Percentiles rank a stretch among this genome's conserved stretches.
Evolutionary conservation across 2,329 filamentous ascomycete species (phyloP).

Genomic region (Aspergillus viridinutans): DNA sequence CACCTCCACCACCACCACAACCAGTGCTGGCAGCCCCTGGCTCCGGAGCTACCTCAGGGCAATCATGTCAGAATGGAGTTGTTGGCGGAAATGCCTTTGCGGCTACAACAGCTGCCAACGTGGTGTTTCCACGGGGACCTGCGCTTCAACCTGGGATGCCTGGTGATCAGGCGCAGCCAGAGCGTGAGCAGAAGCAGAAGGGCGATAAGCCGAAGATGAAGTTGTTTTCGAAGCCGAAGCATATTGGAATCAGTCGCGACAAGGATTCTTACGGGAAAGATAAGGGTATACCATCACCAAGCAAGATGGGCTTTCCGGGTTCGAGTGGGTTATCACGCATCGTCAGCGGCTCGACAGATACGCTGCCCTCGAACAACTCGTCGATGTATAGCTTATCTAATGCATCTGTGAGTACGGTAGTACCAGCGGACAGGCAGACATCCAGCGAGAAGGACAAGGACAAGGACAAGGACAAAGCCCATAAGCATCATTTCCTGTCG

Average conservation of each 20-base stretch:
- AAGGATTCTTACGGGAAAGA: slow-evolving; percentile 47
- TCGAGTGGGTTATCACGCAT: slow-evolving; percentile 51
- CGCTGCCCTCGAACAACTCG: slow-evolving; percentile 48
- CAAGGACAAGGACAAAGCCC: slow-evolving; percentile 43
- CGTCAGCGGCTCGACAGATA: slow-evolving; percentile 59
- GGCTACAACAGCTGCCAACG: slow-evolving; percentile 61
- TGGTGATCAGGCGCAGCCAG: slow-evolving; percentile 24
- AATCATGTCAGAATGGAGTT: slow-evolving; percentile 49
- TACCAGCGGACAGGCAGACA: slow-evolving; percentile 44
- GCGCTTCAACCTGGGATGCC: slow-evolving; percentile 24
- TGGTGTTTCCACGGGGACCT: slow-evolving; percentile 54
- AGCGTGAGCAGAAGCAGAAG: slow-evolving; percentile 48
- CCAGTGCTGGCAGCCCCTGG: slow-evolving; percentile 20
- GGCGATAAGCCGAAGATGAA: slow-evolving; percentile 65
- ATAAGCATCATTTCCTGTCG: slow-evolving; percentile 63
- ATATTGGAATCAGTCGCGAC: slow-evolving; percentile 58
- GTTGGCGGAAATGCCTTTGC: slow-evolving; percentile 48
- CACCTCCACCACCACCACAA: slow-evolving; percentile 28
- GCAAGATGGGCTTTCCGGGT: slow-evolving; percentile 49
- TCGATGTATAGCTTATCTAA: slow-evolving; percentile 61
- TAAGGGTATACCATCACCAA: slow-evolving; percentile 56
- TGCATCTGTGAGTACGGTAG: slow-evolving; percentile 58
- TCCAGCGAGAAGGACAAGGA: slow-evolving; percentile 38
- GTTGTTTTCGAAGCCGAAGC: slow-evolving; percentile 64
- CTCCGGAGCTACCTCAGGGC: slow-evolving; percentile 17